Evolutionary conservation across 495 filamentous ascomycete genomes (phyloP), one percentile per base, ranked within the genome.

Genomic region (Staphylotrichum longicolle): DNA sequence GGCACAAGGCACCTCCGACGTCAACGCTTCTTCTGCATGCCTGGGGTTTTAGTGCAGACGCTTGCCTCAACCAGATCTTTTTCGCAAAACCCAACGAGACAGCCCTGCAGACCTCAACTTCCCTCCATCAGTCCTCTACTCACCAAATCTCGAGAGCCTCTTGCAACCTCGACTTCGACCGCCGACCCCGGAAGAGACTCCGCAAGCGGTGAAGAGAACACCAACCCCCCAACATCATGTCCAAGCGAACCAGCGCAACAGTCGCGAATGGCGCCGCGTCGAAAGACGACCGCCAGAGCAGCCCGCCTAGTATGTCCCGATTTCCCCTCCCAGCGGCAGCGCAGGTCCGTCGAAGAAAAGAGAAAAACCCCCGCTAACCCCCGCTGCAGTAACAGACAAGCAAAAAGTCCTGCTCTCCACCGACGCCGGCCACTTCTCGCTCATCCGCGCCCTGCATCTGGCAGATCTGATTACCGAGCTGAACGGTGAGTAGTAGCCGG

Each of bases 381-480:
- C 30, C 52, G 14, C 27, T 53, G 47, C 67, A 91, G 89, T 81
- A 62, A 80, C 88, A 65, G 86, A 93, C 72, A 95, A 94, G 78
- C 92, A 96, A 77, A 91, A 89, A 68, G 82, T 84, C 74, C 86
- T 96, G 55, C 88, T 96, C 49, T 84, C 84, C 33, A 77, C 85
- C 57, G 84, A 91, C 50, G 82, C 84, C 37, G 91, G 90, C 30
- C 92, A 96, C 70, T 85, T 85, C 71, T 80, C 80, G 32, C 73
- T 85, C 62, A 70, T 85, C 60, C 91, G 88, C 72, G 91, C 93
- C 60, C 81, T 98, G 62, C 94, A 98, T 71, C 84, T 98, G 60
- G 94, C 94, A 15, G 94, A 98, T 77, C 79, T 95, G 46, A 96
- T 98, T 67, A 98, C 94, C 33, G 91, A 95, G 70, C 76, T 98